These are phyloP conservation scores for Aspergillus indologenus DNA, from an alignment of 495 filamentous ascomycete genomes.

Conservation along the genomic window DNA sequence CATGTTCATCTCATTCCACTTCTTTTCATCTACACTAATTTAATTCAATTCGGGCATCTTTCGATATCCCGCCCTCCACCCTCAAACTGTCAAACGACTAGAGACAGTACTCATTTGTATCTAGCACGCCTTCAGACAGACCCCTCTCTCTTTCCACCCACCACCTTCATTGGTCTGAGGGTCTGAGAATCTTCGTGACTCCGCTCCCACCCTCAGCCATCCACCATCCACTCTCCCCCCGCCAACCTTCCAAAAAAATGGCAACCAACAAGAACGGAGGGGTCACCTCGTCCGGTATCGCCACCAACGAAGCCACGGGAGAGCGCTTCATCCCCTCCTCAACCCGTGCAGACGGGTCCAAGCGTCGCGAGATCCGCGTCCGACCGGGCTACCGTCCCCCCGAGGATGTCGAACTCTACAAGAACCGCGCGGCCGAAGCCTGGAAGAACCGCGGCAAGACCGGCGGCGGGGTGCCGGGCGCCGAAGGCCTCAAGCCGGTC, in stretches of 20 bases:
- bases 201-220: background rate
- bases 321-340: slow-evolving; percentile 88
- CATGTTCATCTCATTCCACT: background rate
- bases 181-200: background rate
- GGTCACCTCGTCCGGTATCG: slow-evolving; percentile 64
- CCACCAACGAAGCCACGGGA: slow-evolving; percentile 65
- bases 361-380: slow-evolving; percentile 86
- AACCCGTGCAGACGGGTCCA: slow-evolving; percentile 78
- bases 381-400: slow-evolving; percentile 90
- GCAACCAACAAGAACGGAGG: slow-evolving; percentile 17
- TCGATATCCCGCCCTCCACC: too few relatives aligned
- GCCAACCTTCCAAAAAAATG: slow-evolving; percentile 21
- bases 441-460: slow-evolving; percentile 74
- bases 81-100: too few relatives aligned
- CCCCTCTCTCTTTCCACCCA: background rate
- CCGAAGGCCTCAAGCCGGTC: slow-evolving; percentile 52
- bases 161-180: too few relatives aligned
- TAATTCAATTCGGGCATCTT: too few relatives aligned
- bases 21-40: too few relatives aligned
- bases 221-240: background rate
- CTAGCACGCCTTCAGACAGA: background rate
- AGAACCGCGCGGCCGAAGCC: slow-evolving; percentile 81
- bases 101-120: too few relatives aligned
- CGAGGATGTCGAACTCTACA: slow-evolving; percentile 95
- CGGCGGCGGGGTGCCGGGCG: slow-evolving; percentile 70